phyloP scores from a whole-genome alignment of 73 alveolate genomes.

The Uronychia setigera region DNA sequence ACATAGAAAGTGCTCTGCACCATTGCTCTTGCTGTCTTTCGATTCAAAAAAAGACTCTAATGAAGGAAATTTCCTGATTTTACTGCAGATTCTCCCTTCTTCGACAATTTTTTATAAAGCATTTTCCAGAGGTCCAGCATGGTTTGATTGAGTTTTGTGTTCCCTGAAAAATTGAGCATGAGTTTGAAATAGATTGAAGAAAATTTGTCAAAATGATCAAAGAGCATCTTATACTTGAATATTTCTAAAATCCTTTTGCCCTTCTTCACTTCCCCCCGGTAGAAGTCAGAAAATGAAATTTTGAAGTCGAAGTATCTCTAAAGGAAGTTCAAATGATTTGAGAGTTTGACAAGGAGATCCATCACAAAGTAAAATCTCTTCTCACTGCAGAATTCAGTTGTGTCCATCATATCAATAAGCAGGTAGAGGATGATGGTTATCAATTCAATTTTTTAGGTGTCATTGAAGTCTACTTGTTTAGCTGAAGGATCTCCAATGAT shows the following conservation, averaged over 20 bases:
- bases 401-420: slow-evolving; percentile 25
- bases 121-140: slow-evolving; percentile 7
- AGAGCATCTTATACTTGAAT: not conserved
- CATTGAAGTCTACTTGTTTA: slow-evolving; percentile 4
- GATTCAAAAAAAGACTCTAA: not conserved
- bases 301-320: slow-evolving; percentile 40
- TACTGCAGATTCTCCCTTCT: not conserved
- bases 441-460: not conserved
- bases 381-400: slow-evolving; percentile 8
- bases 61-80: not conserved
- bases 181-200: not conserved
- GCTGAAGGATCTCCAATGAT: slow-evolving; percentile 3
- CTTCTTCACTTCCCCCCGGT: not conserved
- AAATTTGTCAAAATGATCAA: not conserved
- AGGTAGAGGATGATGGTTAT: slow-evolving; percentile 27
- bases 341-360: slow-evolving; percentile 32
- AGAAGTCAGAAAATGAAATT: not conserved
- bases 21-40: not conserved
- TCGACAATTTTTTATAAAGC: not conserved
- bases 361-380: slow-evolving; percentile 39
- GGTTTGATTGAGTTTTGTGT: not conserved
- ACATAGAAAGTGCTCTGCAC: not conserved
- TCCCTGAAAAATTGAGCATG: not conserved
- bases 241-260: not conserved
- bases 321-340: slow-evolving; percentile 19